Evolutionary conservation across 495 filamentous ascomycete genomes (phyloP).

Genomic region (Pseudomonodictys pantanalensis): DNA sequence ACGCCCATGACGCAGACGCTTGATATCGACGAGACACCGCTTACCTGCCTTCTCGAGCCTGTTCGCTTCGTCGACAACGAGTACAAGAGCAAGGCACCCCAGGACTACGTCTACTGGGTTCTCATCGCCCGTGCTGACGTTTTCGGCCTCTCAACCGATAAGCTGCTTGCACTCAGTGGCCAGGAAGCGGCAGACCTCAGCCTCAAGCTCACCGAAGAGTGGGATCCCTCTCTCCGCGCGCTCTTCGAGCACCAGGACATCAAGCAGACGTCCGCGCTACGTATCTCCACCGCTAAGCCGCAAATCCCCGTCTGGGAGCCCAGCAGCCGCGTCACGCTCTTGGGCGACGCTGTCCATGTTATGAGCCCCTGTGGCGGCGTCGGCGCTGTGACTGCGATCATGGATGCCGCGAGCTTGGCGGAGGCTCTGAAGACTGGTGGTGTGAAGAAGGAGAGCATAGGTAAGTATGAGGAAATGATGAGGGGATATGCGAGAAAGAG

Average conservation of each 20-base stretch:
- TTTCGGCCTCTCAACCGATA: slow-evolving; percentile 16
- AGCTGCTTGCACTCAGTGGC: slow-evolving; percentile 7
- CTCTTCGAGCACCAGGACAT: slow-evolving; percentile 31
- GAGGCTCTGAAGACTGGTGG: slow-evolving; percentile 7
- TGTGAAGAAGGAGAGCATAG: slow-evolving; percentile 15
- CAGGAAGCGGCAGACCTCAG: slow-evolving; percentile 12
- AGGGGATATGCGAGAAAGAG: slow-evolving; percentile 16
- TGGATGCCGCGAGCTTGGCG: slow-evolving; percentile 26
- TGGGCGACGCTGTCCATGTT: slow-evolving; percentile 38
- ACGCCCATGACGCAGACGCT: slow-evolving; percentile 21
- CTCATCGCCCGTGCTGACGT: slow-evolving; percentile 22
- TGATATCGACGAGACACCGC: slow-evolving; percentile 25
- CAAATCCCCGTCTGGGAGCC: slow-evolving; percentile 15
- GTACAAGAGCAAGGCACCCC: slow-evolving; percentile 19
- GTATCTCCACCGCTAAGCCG: slow-evolving; percentile 23
- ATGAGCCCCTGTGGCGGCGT: slow-evolving; percentile 35
- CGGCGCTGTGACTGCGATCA: slow-evolving; percentile 34
- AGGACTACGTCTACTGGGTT: slow-evolving; percentile 42
- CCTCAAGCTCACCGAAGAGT: slow-evolving; percentile 18
- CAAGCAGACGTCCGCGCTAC: slow-evolving; percentile 26
- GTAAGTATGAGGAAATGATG: slow-evolving; percentile 29
- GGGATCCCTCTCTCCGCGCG: slow-evolving; percentile 16
- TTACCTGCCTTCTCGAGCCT: slow-evolving; percentile 30
- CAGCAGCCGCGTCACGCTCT: slow-evolving; percentile 25
- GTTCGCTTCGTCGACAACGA: slow-evolving; percentile 28